A percentile compares a stretch with the other conserved stretches of the same genome.
Conservation (phyloP, 139 green algal genomes). For the Tetraselmis chui region DNA sequence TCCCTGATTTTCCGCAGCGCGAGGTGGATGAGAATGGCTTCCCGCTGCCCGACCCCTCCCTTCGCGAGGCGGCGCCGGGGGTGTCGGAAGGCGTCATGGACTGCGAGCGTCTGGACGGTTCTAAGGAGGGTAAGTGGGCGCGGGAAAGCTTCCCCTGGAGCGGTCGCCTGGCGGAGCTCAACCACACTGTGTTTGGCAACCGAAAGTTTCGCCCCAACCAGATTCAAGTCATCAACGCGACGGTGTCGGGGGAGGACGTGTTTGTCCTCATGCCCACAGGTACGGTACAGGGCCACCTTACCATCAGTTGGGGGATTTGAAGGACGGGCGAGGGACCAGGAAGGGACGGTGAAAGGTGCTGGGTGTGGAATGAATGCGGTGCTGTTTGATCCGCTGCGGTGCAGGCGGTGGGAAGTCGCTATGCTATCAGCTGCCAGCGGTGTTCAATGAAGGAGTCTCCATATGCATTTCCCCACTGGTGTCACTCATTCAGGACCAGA, state of each 20-base stretch:
- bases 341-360: no score
- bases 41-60: constrained; percentile 3
- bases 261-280: constrained; percentile 88
- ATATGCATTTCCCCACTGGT: constrained; percentile 70
- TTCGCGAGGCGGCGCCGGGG: constrained; percentile 4
- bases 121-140: background rate
- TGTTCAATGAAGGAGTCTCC: constrained; percentile 53
- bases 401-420: constrained; percentile 65
- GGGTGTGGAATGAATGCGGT: no score
- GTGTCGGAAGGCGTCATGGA: constrained; percentile 2
- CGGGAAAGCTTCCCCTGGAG: constrained; percentile 32
- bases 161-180: constrained; percentile 20
- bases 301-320: no score
- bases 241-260: constrained; percentile 54
- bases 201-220: constrained; percentile 62
- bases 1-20: no score
- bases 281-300: no score
- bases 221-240: constrained; percentile 68
- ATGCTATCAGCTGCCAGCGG: constrained; percentile 73
- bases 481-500: constrained; percentile 82
- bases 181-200: constrained; percentile 58
- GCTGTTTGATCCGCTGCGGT: no score
- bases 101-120: constrained; percentile 6
- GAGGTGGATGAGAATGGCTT: no score
- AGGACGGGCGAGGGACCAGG: no score